These are phyloP conservation scores for Pluteus cervinus DNA, from an alignment of 768 basidiomycete species.

Conservation along the genomic window DNA sequence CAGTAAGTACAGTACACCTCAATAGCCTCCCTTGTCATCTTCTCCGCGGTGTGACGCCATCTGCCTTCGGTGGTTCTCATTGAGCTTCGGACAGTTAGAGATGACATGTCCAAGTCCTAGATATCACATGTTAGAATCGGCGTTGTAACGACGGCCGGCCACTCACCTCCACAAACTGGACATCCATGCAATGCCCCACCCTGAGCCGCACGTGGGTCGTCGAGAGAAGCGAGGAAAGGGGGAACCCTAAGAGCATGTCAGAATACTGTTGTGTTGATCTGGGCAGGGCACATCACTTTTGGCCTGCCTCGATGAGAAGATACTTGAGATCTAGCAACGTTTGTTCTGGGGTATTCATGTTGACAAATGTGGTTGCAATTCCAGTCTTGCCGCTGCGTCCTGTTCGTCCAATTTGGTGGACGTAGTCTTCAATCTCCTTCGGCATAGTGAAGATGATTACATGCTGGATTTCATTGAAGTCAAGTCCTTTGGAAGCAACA, in stretches of 20 bases:
- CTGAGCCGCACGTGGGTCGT: slow-evolving; percentile 81
- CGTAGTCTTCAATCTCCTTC: slow-evolving; percentile 99
- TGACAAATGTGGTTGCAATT: slow-evolving; percentile 98
- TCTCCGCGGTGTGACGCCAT: slow-evolving; percentile 80
- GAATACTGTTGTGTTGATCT: background rate
- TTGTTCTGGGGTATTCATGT: slow-evolving; percentile 96
- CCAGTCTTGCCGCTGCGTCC: slow-evolving; percentile 98
- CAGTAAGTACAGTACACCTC: no score
- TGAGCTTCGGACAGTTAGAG: slow-evolving; percentile 93
- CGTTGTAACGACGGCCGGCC: background rate
- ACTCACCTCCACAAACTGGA: slow-evolving; percentile 88
- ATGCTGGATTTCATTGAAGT: slow-evolving; percentile 98
- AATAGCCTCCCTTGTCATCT: slow-evolving; percentile 56
- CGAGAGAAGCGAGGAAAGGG: slow-evolving; percentile 83
- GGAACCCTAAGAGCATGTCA: slow-evolving; percentile 62
- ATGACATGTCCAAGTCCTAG: slow-evolving; percentile 90
- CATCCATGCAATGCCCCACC: slow-evolving; percentile 82
- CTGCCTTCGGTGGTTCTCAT: slow-evolving; percentile 86
- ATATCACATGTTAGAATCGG: slow-evolving; percentile 1
- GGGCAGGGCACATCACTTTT: slow-evolving; percentile 60
- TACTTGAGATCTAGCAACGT: slow-evolving; percentile 97
- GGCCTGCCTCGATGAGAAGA: slow-evolving; percentile 92
- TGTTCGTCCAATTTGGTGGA: slow-evolving; percentile 98
- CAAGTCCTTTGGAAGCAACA: slow-evolving; percentile 96
- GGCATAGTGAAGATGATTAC: slow-evolving; percentile 99